Evolutionary conservation across 1,284 basidiomycete species (phyloP), one percentile per base, ranked within the genome.

Genomic region (Apiotrichum laibachii): DNA sequence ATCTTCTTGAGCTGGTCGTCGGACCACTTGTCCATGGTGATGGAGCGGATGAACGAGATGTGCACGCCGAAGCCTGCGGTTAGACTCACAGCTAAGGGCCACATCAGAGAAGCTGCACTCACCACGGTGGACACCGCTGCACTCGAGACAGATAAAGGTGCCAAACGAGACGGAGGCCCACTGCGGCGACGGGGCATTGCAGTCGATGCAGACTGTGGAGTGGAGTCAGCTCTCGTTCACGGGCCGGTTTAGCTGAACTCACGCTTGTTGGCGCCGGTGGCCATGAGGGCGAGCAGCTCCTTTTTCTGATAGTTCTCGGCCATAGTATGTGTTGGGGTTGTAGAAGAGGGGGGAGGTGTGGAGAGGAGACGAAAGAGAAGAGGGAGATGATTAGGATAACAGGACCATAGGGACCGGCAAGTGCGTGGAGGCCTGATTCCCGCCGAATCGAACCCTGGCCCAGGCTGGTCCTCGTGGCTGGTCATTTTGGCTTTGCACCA

Each of bases 1-100:
- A 97, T 95, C 66, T 92, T 86, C 70, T 81, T 86, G 67, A 95
- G 81, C 77, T 97, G 92, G 55, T 92, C 90, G 43, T 87, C 85
- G 60, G 90, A 88, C 92, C 92, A 96, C 69, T 91, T 88, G 79
- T 95, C 92, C 92, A 96, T 96, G 57, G 92, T 93, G 68, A 92
- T 85, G 50, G 89, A 92, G 71, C 92, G 84, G 55, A 95, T 90
- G 79, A 94, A 94, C 72, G 90, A 92, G 42, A 73, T 76, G 61
- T 77, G 71, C 37, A 68, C 70, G 43, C 75, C 75, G 50, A 77
- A 73, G 15, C 75, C 74, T 72, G 34, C 15, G 10, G 11, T 11
- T 31, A 37, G 11, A 55, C 18, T 11, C 40, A 16, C 8, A 16
- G 21, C 22, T 21, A 12, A n/a, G n/a, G n/a, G n/a, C n/a, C n/a